Conservation (phyloP, 371 early-diverging fungal genomes). For the Hamiltosporidium magnivora region DNA sequence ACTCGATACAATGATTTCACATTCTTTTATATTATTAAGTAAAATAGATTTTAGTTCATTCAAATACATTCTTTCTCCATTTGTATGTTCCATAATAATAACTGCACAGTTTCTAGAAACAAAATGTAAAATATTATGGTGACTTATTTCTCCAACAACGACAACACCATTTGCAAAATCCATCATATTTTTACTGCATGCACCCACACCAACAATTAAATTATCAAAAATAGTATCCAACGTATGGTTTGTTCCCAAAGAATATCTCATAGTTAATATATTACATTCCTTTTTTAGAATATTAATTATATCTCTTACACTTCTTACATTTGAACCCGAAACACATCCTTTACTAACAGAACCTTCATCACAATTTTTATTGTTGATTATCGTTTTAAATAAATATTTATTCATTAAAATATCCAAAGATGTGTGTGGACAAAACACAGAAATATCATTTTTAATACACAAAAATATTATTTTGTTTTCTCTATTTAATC, state of each 20-base stretch:
- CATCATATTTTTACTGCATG: not conserved
- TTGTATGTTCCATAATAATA: slow-evolving; percentile 50
- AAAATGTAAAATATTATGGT: slow-evolving; percentile 45
- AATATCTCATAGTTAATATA: slow-evolving; percentile 4
- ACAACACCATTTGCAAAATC: slow-evolving; percentile 18
- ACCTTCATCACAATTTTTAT: not conserved
- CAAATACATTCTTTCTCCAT: slow-evolving; percentile 52
- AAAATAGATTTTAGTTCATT: slow-evolving; percentile 11
- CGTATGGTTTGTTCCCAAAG: not conserved
- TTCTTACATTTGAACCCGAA: slow-evolving; percentile 2
- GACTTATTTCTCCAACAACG: slow-evolving; percentile 52
- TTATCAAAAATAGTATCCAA: slow-evolving; percentile 8
- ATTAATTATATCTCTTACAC: not conserved
- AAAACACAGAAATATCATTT: slow-evolving; percentile 48
- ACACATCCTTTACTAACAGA: not conserved
- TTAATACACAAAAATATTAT: slow-evolving; percentile 36
- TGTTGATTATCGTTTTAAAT: not conserved
- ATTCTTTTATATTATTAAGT: slow-evolving; percentile 15
- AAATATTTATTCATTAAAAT: slow-evolving; percentile 35
- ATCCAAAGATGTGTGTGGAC: slow-evolving; percentile 53
- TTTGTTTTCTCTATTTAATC: slow-evolving; percentile 21
- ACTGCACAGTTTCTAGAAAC: slow-evolving; percentile 19
- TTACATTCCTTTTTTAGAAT: not conserved
- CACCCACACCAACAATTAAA: slow-evolving; percentile 10
- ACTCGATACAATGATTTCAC: slow-evolving; percentile 31